phyloP scores from a whole-genome alignment of 768 basidiomycete species.

The Macrolepiota fuliginosa region DNA sequence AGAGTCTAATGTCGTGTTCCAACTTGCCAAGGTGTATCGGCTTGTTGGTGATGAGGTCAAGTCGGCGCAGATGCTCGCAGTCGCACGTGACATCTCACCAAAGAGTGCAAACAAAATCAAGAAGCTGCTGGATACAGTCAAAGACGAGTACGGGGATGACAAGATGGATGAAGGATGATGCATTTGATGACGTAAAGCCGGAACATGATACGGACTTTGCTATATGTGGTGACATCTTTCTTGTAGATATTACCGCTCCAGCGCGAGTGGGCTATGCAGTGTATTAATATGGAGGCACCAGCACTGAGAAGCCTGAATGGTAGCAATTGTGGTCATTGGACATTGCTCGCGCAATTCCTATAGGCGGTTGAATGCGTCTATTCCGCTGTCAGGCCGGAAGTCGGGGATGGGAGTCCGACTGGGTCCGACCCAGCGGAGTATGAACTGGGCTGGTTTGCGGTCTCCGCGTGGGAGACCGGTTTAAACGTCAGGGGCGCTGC shows the following conservation, averaged over 20 bases:
- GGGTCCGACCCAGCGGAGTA: not conserved
- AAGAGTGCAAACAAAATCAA: conserved; percentile 84
- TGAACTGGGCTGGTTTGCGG: conserved; percentile 13
- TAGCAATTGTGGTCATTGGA: not conserved
- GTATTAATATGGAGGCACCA: conserved; percentile 9
- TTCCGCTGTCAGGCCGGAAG: not conserved
- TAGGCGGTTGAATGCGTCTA: not conserved
- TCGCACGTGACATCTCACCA: conserved; percentile 92
- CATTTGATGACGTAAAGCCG: conserved; percentile 17
- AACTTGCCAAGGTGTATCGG: conserved; percentile 90
- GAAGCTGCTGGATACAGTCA: conserved; percentile 69
- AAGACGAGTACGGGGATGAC: conserved; percentile 58
- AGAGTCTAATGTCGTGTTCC: conserved; percentile 96
- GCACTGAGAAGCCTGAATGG: not conserved
- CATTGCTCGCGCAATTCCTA: not conserved
- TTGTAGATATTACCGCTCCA: conserved; percentile 24
- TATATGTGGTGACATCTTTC: conserved; percentile 31
- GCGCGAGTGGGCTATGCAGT: conserved; percentile 6
- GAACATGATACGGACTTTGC: conserved; percentile 14
- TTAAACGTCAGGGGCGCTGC: conserved; percentile 10
- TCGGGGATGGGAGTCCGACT: conserved; percentile 2
- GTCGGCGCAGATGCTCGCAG: conserved; percentile 82
- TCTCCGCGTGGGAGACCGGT: not conserved
- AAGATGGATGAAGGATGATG: conserved; percentile 73
- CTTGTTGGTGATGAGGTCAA: conserved; percentile 74